Percentiles rank a stretch among this genome's conserved stretches.
Conservation (phyloP, 2,329 filamentous ascomycete species). For the Xylaria sp. region DNA sequence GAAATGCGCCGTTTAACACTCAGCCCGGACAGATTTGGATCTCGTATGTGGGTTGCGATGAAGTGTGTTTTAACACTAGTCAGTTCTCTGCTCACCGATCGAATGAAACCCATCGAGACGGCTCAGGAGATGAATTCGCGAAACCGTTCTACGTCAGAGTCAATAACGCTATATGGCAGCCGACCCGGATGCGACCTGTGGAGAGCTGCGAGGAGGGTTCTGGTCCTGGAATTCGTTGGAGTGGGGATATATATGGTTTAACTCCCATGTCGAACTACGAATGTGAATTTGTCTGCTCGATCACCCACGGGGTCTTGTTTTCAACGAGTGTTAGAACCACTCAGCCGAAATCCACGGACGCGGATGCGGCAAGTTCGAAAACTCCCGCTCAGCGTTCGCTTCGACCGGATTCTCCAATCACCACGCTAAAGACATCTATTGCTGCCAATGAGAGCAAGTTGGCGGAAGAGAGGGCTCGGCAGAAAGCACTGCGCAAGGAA, state of each 20-base stretch:
- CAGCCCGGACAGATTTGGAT: slow-evolving; percentile 82
- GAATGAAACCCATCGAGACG: slow-evolving; percentile 51
- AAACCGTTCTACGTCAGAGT: slow-evolving; percentile 84
- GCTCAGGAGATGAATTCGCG: slow-evolving; percentile 68
- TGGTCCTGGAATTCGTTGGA: slow-evolving; percentile 66
- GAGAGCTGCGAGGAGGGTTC: slow-evolving; percentile 51
- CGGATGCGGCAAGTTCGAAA: slow-evolving; percentile 48
- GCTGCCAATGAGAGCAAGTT: slow-evolving; percentile 76
- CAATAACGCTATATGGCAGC: slow-evolving; percentile 83
- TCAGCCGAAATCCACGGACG: slow-evolving; percentile 58
- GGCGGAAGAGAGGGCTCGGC: slow-evolving; percentile 72
- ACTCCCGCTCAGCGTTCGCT: slow-evolving; percentile 67
- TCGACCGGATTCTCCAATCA: slow-evolving; percentile 79
- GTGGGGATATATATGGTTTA: slow-evolving; percentile 74
- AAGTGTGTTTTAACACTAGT: slow-evolving; percentile 80
- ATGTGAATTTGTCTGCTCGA: slow-evolving; percentile 78
- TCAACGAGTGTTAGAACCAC: slow-evolving; percentile 76
- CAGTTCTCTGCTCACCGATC: slow-evolving; percentile 63
- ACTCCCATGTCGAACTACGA: slow-evolving; percentile 80
- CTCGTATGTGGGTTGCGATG: slow-evolving; percentile 79
- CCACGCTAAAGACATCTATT: slow-evolving; percentile 80
- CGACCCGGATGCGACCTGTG: slow-evolving; percentile 73
- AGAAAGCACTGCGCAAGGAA: slow-evolving; percentile 78
- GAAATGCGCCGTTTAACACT: slow-evolving; percentile 76
- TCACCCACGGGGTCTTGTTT: slow-evolving; percentile 73